Base-by-base conservation (phyloP, 305 asterid genomes). In the Caryopteris hybrid region DNA sequence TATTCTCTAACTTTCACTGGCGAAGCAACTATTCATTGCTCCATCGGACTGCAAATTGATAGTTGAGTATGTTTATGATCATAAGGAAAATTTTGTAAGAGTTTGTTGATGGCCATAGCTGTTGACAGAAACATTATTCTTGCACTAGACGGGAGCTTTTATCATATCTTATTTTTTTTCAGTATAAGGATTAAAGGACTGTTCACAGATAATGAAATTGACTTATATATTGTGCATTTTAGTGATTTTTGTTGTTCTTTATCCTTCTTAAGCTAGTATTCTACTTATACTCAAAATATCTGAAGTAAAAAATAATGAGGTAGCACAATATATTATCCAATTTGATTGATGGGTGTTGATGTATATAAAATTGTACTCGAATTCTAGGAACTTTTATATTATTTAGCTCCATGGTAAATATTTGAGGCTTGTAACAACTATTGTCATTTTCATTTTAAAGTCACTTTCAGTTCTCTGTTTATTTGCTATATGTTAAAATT, bases 21-120 rank as follows among this genome's bases (percentile, higher is more conserved):
- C 6, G 31, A 60, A 57, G 64, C 74, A 60, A 16, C 50, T 56
- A 10, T 20, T 39, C 33, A 31, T 42, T 55, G 65, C 58, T 58
- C 65, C 69, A n/a, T 47, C 53, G 36, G 29, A 62, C 65, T 58
- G 66, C 64, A 60, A 61, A 59, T 25, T 71, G 54, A 38, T 60
- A n/a, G 6, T 58, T 27, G 61, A 55, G 31, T 31, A 23, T 52
- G 62, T 52, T 61, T 20, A 16, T 52, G 66, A 58, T 61, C 34
- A 25, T 47, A 33, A 61, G 18, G n/a, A 48, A 63, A 9, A 9
- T 33, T 64, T 72, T 58, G 71, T 36, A 13, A 8, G 29, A 25
- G 57, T 54, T 56, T 33, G 48, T 55, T 72, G 66, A 36, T 72
- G 59, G 57, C 58, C 21, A 25, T 53, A 25, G 61, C 69, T 73